Conservation (phyloP, 2,329 filamentous ascomycete genomes). For the Hysterium pulicare region DNA sequence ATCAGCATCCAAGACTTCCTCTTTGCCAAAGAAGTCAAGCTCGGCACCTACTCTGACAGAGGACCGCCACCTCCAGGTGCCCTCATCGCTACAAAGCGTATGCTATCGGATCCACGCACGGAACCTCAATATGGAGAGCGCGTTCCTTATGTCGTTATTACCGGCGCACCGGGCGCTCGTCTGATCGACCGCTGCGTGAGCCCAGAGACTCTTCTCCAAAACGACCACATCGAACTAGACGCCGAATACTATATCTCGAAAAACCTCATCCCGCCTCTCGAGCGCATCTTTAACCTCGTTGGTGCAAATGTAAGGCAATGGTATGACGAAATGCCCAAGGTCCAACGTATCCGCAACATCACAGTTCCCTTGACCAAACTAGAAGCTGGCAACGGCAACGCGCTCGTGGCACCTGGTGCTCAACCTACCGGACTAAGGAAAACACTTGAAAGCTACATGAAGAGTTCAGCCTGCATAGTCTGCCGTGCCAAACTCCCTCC, state of each 20-base stretch:
- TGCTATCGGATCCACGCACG: constrained; percentile 79
- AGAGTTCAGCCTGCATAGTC: constrained; percentile 71
- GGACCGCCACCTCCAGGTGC: constrained; percentile 81
- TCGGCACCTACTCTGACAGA: constrained; percentile 82
- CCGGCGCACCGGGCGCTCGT: constrained; percentile 79
- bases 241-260: constrained; percentile 96
- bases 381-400: constrained; percentile 12
- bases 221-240: constrained; percentile 77
- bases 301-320: constrained; percentile 86
- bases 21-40: constrained; percentile 86
- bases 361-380: constrained; percentile 24
- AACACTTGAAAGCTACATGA: constrained; percentile 94
- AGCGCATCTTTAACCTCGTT: constrained; percentile 94
- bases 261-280: constrained; percentile 89
- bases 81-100: constrained; percentile 78
- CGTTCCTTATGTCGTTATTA: constrained; percentile 89
- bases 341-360: constrained; percentile 70
- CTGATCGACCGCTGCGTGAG: constrained; percentile 87
- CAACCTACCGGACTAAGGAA: constrained; percentile 49
- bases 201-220: constrained; percentile 75
- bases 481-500: constrained; percentile 62
- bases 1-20: constrained; percentile 95
- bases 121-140: constrained; percentile 95
- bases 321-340: constrained; percentile 96
- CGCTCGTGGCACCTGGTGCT: constrained; percentile 22